Conservation (phyloP, 164 flowering plant genomes). For the Aristolochia fimbriata region DNA sequence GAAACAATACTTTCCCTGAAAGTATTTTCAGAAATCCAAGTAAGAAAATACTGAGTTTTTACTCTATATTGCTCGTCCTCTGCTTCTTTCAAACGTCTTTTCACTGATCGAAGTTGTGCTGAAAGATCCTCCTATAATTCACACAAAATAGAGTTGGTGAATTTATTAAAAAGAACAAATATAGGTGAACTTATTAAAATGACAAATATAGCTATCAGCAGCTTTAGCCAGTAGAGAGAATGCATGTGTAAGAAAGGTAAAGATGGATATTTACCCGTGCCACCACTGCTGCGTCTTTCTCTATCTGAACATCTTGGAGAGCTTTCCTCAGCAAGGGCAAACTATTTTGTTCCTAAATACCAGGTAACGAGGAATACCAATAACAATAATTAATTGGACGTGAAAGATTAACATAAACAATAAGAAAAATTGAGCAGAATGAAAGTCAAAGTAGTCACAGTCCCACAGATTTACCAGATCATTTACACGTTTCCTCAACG, state of each 20-base stretch:
- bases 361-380: not conserved
- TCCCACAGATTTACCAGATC: slow-evolving; percentile 53
- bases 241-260: slow-evolving; percentile 8
- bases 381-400: not conserved
- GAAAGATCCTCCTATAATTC: slow-evolving; percentile 91
- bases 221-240: not conserved
- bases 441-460: not conserved
- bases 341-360: slow-evolving; percentile 51
- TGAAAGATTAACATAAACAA: not conserved
- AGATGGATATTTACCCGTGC: slow-evolving; percentile 47
- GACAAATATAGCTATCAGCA: not conserved
- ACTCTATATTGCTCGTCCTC: slow-evolving; percentile 97
- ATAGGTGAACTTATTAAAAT: no score
- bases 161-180: not conserved
- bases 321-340: slow-evolving; percentile 82
- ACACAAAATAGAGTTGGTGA: slow-evolving; percentile 12
- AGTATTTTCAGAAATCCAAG: not conserved
- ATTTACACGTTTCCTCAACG: slow-evolving; percentile 43
- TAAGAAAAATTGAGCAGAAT: not conserved
- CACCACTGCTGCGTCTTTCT: slow-evolving; percentile 93
- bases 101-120: slow-evolving; percentile 73
- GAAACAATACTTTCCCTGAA: slow-evolving; percentile 4
- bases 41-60: slow-evolving; percentile 14
- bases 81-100: slow-evolving; percentile 82
- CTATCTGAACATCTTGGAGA: slow-evolving; percentile 90